Evolutionary conservation across 768 basidiomycete genomes (phyloP).

Genomic region (Termitomyces heimii): DNA sequence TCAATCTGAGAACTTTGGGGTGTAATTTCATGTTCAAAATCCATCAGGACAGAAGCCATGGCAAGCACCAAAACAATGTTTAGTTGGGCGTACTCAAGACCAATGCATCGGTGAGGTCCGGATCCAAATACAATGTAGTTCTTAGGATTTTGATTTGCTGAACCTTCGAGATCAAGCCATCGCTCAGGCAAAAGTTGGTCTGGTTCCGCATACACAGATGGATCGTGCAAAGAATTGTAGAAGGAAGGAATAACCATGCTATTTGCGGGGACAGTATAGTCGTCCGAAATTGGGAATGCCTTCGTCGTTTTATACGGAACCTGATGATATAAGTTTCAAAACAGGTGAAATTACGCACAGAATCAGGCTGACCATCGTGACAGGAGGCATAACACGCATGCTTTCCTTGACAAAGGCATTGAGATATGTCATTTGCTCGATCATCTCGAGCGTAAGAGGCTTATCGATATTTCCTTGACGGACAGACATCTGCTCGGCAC

Average conservation of each 20-base stretch:
- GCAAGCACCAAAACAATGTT: conserved; percentile 85
- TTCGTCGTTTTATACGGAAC: conserved; percentile 91
- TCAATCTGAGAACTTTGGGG: conserved; percentile 73
- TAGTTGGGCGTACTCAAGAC: conserved; percentile 87
- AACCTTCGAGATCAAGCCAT: conserved; percentile 80
- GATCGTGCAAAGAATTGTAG: conserved; percentile 91
- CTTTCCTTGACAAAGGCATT: conserved; percentile 93
- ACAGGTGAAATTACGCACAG: neutral
- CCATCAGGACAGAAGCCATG: conserved; percentile 70
- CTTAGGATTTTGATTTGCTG: conserved; percentile 80
- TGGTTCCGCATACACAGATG: conserved; percentile 81
- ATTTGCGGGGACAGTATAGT: conserved; percentile 87
- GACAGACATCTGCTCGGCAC: conserved; percentile 84
- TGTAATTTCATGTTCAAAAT: conserved; percentile 88
- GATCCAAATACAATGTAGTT: conserved; percentile 96
- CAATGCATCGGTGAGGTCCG: conserved; percentile 91
- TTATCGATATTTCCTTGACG: conserved; percentile 72
- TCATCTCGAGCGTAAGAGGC: conserved; percentile 78
- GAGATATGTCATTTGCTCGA: conserved; percentile 92
- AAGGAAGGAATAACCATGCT: conserved; percentile 96
- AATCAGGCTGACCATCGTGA: conserved; percentile 73
- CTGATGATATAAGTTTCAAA: conserved; percentile 27
- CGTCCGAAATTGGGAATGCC: conserved; percentile 86
- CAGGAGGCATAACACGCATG: conserved; percentile 86
- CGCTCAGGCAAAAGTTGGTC: conserved; percentile 82